Base-by-base conservation (phyloP, 225 moss, liverwort and hornwort species). In the Physcomitrium patens region DNA sequence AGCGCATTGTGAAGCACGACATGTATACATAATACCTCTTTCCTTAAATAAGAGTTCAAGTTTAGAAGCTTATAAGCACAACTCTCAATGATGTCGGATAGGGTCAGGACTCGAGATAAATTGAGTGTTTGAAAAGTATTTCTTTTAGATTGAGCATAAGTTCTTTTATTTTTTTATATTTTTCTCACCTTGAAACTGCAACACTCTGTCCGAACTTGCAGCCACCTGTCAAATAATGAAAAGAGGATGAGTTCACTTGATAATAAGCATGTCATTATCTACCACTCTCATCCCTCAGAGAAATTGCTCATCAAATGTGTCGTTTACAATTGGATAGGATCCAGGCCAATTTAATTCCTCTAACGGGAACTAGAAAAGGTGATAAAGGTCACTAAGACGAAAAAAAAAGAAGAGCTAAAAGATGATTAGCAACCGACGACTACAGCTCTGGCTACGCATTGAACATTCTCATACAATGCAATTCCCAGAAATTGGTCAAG, bases 101-200 rank as follows among this genome's bases (percentile, higher is more conserved):
- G 43, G 43, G 55, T 67, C 16, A 46, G 71, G 10, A 57, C 26
- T 54, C 60, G 48, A 0, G n/a, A 46, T n/a, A 10, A 61, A 28
- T 12, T 7, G 12, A 64, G 28, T 42, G 20, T 16, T 43, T 43
- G 13, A 23, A 59, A 47, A 65, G 13, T 52, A 65, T 67, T 9
- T 14, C 46, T 62, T 37, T 4, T 9, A 16, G 61, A 5, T 17
- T 55, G 20, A 27, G 51, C 58, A 4, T n/a, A 45, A 4, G 2
- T 4, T 37, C 31, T 37, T 37, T 2, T n/a, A n/a, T n/a, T n/a
- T 37, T 37, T 37, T 37, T 37, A 0, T 4, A 69, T 48, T 65
- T 18, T 50, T 52, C 55, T 77, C 50, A 88, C 92, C 92, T 86
- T 95, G 89, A 77, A 95, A 95, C 79, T 87, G 89, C 74, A 95